These are phyloP conservation scores for Clonostachys byssicola DNA, from an alignment of 2,329 filamentous ascomycete genomes.

Conservation along the genomic window DNA sequence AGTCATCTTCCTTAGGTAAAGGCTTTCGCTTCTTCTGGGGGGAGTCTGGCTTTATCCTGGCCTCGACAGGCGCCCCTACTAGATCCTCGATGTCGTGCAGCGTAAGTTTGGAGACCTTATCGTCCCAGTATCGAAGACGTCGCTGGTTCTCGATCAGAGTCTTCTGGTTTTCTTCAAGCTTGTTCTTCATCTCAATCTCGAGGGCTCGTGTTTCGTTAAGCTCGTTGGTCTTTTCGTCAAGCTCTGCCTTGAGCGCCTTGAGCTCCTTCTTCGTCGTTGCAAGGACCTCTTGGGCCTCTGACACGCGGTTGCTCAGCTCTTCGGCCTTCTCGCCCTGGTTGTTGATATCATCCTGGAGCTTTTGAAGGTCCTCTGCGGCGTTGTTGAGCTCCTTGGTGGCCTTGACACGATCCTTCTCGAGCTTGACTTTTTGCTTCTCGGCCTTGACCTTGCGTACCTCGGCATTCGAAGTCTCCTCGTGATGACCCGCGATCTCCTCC, in stretches of 20 bases:
- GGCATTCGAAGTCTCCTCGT: slow-evolving; percentile 78
- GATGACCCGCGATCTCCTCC: slow-evolving; percentile 75
- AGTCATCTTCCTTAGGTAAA: slow-evolving; percentile 12
- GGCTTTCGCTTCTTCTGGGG: background rate
- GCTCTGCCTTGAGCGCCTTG: slow-evolving; percentile 71
- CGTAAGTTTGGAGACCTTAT: slow-evolving; percentile 79
- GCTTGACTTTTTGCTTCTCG: slow-evolving; percentile 85
- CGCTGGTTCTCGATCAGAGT: slow-evolving; percentile 81
- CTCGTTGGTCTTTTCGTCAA: slow-evolving; percentile 81
- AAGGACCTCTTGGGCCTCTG: slow-evolving; percentile 77
- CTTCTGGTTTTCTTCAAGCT: slow-evolving; percentile 95
- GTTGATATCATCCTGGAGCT: slow-evolving; percentile 72
- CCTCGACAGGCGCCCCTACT: slow-evolving; percentile 27
- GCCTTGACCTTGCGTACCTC: slow-evolving; percentile 90
- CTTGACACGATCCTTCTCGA: slow-evolving; percentile 77
- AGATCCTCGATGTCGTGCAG: slow-evolving; percentile 79
- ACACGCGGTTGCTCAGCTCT: slow-evolving; percentile 66
- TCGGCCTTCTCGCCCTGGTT: slow-evolving; percentile 74
- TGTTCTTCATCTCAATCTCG: slow-evolving; percentile 98
- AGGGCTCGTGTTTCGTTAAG: slow-evolving; percentile 83
- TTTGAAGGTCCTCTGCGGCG: slow-evolving; percentile 68
- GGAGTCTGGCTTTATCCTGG: background rate
- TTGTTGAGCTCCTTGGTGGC: slow-evolving; percentile 75
- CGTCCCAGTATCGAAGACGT: slow-evolving; percentile 78
- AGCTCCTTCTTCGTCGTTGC: slow-evolving; percentile 78